These are phyloP conservation scores for Zymoseptoria ardabiliae DNA, from an alignment of 2,329 filamentous ascomycete genomes.

Conservation along the genomic window DNA sequence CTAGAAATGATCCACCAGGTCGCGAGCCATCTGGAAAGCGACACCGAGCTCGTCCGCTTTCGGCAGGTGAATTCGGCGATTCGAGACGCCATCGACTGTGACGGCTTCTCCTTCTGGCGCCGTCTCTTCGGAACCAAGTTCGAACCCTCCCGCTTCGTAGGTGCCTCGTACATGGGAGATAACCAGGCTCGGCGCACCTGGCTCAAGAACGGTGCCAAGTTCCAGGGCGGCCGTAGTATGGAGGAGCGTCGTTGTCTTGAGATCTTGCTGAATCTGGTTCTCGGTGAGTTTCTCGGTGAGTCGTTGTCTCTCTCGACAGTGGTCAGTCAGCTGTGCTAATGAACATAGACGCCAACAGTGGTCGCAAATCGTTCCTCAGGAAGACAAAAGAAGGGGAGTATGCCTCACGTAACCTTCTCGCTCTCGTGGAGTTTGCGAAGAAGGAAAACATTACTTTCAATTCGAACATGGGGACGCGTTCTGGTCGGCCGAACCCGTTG, in stretches of 20 bases:
- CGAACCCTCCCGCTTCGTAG: slow-evolving; percentile 26
- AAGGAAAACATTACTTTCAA: slow-evolving; percentile 4
- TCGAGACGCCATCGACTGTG: slow-evolving; percentile 34
- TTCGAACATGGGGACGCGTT: neutral
- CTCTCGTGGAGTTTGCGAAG: slow-evolving; percentile 1
- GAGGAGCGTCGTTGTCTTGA: slow-evolving; percentile 31
- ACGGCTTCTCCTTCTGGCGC: slow-evolving; percentile 42
- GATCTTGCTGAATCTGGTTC: slow-evolving; percentile 37
- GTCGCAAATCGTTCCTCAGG: neutral
- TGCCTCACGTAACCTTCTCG: neutral
- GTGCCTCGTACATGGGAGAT: slow-evolving; percentile 26
- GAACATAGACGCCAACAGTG: neutral
- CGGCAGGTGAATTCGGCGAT: slow-evolving; percentile 34
- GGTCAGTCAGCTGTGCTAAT: neutral
- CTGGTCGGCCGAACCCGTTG: slow-evolving; percentile 4
- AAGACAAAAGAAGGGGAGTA: neutral
- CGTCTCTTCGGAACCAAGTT: slow-evolving; percentile 37
- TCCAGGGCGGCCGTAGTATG: slow-evolving; percentile 19
- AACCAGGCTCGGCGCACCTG: slow-evolving; percentile 31
- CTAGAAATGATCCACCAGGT: slow-evolving; percentile 37
- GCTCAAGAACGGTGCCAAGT: slow-evolving; percentile 22
- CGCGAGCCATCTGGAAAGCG: slow-evolving; percentile 31
- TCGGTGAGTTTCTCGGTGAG: slow-evolving; percentile 42
- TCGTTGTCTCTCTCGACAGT: slow-evolving; percentile 1
- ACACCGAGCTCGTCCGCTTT: slow-evolving; percentile 40